Evolutionary conservation across 176 grass and related monocot genomes (phyloP).

Genomic region (Rhynchospora tenuis): DNA sequence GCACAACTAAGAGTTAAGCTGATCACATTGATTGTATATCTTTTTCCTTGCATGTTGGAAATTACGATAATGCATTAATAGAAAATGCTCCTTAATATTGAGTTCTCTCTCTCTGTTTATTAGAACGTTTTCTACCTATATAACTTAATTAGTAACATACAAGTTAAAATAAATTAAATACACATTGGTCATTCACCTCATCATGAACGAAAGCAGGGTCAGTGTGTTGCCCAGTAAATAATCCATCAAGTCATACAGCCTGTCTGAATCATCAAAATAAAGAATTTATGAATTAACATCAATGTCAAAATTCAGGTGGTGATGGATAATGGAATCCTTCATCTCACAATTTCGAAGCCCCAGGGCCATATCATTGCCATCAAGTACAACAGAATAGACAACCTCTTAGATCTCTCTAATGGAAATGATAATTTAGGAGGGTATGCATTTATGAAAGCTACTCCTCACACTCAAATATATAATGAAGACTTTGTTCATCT

Average conservation of each 20-base stretch:
- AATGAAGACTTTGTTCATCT: not conserved
- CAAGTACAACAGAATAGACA: slow-evolving; percentile 40
- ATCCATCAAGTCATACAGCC: not conserved
- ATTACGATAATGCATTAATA: too few relatives aligned
- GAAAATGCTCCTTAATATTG: too few relatives aligned
- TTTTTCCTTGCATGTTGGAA: too few relatives aligned
- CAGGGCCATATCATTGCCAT: slow-evolving; percentile 40
- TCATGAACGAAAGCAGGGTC: not conserved
- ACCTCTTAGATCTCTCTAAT: slow-evolving; percentile 16
- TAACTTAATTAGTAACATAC: not conserved
- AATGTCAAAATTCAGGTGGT: slow-evolving; percentile 32
- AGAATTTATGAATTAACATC: not conserved
- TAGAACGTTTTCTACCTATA: not conserved
- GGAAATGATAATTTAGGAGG: slow-evolving; percentile 26
- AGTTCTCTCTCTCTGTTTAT: not conserved
- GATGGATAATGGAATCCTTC: slow-evolving; percentile 62
- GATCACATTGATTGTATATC: too few relatives aligned
- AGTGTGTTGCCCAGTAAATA: not conserved
- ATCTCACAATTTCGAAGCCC: slow-evolving; percentile 46
- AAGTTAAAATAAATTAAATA: not conserved
- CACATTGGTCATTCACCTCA: not conserved
- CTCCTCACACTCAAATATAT: not conserved
- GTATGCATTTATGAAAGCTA: not conserved
- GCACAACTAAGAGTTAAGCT: too few relatives aligned
- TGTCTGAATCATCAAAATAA: not conserved